These are phyloP conservation scores for Pseudogymnoascus sp. DNA, from an alignment of 2,329 filamentous ascomycete species.

Conservation along the genomic window DNA sequence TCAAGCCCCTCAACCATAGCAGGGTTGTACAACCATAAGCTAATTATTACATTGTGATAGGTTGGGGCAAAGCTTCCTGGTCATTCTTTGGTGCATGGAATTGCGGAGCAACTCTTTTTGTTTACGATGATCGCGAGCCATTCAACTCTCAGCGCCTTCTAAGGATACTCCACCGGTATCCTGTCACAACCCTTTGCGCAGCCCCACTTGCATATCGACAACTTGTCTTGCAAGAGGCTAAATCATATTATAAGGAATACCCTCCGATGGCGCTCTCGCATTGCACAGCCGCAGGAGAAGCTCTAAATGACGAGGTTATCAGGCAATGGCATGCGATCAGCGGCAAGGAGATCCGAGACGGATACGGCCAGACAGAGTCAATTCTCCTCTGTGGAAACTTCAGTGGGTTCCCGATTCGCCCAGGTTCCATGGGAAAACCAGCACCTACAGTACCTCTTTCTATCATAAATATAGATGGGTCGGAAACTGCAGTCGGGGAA, in stretches of 20 bases:
- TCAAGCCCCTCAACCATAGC: not conserved
- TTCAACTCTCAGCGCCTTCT: conserved; percentile 28
- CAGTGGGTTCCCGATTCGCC: conserved; percentile 26
- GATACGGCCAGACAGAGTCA: conserved; percentile 34
- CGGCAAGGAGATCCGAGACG: conserved; percentile 31
- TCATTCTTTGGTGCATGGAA: conserved; percentile 33
- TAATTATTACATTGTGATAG: conserved; percentile 10
- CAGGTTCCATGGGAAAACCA: conserved; percentile 34
- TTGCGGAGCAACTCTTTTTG: conserved; percentile 32
- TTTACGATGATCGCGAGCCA: conserved; percentile 30
- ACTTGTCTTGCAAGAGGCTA: conserved; percentile 29
- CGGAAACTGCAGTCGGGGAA: conserved; percentile 19
- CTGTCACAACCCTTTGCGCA: conserved; percentile 34
- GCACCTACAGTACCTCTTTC: conserved; percentile 30
- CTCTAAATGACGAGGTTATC: conserved; percentile 33
- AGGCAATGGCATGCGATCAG: conserved; percentile 29
- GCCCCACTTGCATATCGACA: conserved; percentile 34
- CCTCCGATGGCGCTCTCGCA: conserved; percentile 27
- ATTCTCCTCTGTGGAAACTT: conserved; percentile 33
- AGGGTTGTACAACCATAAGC: not conserved
- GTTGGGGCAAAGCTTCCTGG: conserved; percentile 36
- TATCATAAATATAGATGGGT: conserved; percentile 28
- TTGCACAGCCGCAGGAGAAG: conserved; percentile 32
- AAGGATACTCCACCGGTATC: conserved; percentile 29
- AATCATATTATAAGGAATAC: conserved; percentile 22